These are phyloP conservation scores for Mentha longifolia DNA, from an alignment of 257 asterid species.

Conservation along the genomic window DNA sequence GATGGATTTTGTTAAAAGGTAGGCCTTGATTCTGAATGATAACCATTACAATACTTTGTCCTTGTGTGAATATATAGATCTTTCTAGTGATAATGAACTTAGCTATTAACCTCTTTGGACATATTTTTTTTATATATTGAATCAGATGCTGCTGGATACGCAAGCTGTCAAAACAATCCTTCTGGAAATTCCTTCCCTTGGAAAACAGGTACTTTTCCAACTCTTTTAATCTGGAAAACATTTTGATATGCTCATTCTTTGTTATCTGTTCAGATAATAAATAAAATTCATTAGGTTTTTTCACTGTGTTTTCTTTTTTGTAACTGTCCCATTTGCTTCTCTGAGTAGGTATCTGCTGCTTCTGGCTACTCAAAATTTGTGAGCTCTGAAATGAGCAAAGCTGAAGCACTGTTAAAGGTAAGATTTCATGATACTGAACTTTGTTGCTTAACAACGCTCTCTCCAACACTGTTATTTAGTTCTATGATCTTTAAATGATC, in stretches of 20 bases:
- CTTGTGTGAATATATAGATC: conserved; percentile 18
- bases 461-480: conserved; percentile 16
- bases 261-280: conserved; percentile 2
- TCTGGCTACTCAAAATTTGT: conserved; percentile 93
- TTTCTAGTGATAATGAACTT: conserved; percentile 20
- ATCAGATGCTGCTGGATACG: conserved; percentile 96
- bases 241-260: conserved; percentile 2
- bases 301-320: background rate
- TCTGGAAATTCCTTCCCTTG: conserved; percentile 93
- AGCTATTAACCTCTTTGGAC: conserved; percentile 22
- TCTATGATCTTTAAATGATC: conserved; percentile 31
- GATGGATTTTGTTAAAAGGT: conserved; percentile 11
- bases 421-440: conserved; percentile 12
- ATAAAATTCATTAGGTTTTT: background rate
- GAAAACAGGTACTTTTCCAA: conserved; percentile 70
- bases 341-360: conserved; percentile 76
- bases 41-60: conserved; percentile 11
- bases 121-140: conserved; percentile 24
- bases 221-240: conserved; percentile 18
- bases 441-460: conserved; percentile 10
- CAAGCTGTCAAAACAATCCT: conserved; percentile 97
- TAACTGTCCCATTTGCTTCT: conserved; percentile 29
- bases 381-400: conserved; percentile 99
- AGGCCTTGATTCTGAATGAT: conserved; percentile 11
- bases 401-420: conserved; percentile 96